Evolutionary conservation across 2,329 filamentous ascomycete genomes (phyloP), one percentile per base, ranked within the genome.

Genomic region (Pezicula rhizophila): DNA sequence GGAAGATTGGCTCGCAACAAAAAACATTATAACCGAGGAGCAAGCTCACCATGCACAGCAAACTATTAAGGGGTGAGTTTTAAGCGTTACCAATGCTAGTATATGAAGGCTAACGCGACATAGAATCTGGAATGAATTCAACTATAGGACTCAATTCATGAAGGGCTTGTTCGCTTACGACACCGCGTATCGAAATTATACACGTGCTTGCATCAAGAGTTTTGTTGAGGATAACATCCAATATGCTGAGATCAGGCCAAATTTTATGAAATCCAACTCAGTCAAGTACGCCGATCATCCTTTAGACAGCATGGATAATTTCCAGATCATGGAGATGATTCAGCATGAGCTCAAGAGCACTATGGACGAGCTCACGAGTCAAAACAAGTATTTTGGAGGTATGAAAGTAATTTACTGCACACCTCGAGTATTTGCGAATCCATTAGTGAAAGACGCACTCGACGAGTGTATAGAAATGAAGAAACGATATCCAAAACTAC

Each of bases 331-430:
- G 76, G 47, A 69, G 2, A 75, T 85, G 12, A 80, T 85, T 47
- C 70, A 77, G 10, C 65, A 77, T 1, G 79, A 77, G 44, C 73
- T 80, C n/a, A 51, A 68, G 4, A 61, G 59, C 0, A 84, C 83
- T 50, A 59, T 68, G 47, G 49, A 52, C 0, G 55, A 71, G 45
- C 63, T 75, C 34, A 64, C 72, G 50, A 52, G 48, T 0, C 50
- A 70, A 20, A 55, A 64, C 0, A 47, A 68, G 14, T 71, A 72
- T 45, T 84, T 87, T 56, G 78, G 78, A 15, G 82, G 82, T 0
- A 69, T 87, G 53, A 87, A 86, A 64, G 77, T 87, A 52, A 84
- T 87, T 33, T 87, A 87, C 63, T 86, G 84, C 64, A 83, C 82
- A 1, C 84, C 84, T 1, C 71, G 84, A 5, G 82, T 78, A 0